Evolutionary conservation across 1,139 yeast species (phyloP).

Genomic region (Cylindricascospora bacillispora): DNA sequence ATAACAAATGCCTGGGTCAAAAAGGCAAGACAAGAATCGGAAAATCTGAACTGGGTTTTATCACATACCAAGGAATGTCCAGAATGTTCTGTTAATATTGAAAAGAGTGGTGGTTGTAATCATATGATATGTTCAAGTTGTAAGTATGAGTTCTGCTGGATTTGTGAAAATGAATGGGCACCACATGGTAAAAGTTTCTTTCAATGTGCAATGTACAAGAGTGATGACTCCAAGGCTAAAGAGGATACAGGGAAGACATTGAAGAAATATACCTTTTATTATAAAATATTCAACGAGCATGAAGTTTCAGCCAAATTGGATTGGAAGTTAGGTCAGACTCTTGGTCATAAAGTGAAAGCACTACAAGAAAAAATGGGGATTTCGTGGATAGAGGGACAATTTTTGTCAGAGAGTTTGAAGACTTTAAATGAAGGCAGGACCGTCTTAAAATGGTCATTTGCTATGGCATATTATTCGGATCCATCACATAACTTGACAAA

Average conservation of each 20-base stretch:
- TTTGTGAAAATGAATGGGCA: conserved; percentile 69
- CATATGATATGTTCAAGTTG: conserved; percentile 89
- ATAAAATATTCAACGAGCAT: conserved; percentile 64
- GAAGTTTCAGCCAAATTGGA: conserved; percentile 71
- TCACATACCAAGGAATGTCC: conserved; percentile 83
- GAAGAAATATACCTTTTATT: conserved; percentile 64
- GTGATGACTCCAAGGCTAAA: conserved; percentile 25
- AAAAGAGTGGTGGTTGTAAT: conserved; percentile 90
- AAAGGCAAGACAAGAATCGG: conserved; percentile 78
- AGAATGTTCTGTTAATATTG: conserved; percentile 38
- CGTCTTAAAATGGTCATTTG: conserved; percentile 84
- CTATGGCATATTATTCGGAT: conserved; percentile 58
- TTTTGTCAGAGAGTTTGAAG: conserved; percentile 58
- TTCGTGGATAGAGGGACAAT: conserved; percentile 88
- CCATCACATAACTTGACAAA: conserved; percentile 35
- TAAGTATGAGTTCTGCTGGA: conserved; percentile 80
- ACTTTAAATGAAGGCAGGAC: conserved; percentile 58
- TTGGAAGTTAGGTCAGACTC: conserved; percentile 43
- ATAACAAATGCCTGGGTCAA: conserved; percentile 61
- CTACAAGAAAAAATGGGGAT: conserved; percentile 53
- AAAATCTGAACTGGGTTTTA: conserved; percentile 81
- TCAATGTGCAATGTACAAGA: conserved; percentile 45
- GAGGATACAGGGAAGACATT: conserved; percentile 33
- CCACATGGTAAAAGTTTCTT: conserved; percentile 56
- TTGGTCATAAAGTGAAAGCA: conserved; percentile 51